These are phyloP conservation scores for Sordaria brevicollis DNA, from an alignment of 495 filamentous ascomycete species.

Conservation along the genomic window DNA sequence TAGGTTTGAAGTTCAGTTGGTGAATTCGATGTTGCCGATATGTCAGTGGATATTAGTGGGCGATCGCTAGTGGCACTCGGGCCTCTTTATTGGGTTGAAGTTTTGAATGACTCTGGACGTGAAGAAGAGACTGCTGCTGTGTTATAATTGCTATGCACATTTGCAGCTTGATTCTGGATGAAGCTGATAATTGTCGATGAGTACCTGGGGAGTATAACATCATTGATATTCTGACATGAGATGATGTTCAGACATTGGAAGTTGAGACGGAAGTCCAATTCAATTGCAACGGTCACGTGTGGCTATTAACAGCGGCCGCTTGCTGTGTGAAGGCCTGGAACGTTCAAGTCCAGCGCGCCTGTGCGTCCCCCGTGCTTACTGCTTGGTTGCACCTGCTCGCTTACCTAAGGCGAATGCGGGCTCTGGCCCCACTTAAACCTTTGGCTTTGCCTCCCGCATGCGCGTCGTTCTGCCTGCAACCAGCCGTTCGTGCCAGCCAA, in stretches of 20 bases:
- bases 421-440: neutral
- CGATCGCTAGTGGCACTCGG: neutral
- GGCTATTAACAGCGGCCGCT: neutral
- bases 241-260: neutral
- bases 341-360: neutral
- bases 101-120: neutral
- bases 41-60: neutral
- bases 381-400: neutral
- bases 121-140: neutral
- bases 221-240: neutral
- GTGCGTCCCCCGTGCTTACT: neutral
- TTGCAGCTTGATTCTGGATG: neutral
- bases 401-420: neutral
- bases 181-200: neutral
- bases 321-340: neutral
- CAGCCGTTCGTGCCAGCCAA: too few species aligned
- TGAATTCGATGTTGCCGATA: too few species aligned
- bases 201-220: neutral
- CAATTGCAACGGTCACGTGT: neutral
- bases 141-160: neutral
- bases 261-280: neutral
- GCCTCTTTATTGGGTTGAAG: neutral
- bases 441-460: constrained; percentile 8
- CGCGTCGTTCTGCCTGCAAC: neutral
- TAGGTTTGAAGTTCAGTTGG: neutral